These are phyloP conservation scores for Geotrichum europaeum DNA, from an alignment of 1,139 yeast genomes.

Conservation along the genomic window DNA sequence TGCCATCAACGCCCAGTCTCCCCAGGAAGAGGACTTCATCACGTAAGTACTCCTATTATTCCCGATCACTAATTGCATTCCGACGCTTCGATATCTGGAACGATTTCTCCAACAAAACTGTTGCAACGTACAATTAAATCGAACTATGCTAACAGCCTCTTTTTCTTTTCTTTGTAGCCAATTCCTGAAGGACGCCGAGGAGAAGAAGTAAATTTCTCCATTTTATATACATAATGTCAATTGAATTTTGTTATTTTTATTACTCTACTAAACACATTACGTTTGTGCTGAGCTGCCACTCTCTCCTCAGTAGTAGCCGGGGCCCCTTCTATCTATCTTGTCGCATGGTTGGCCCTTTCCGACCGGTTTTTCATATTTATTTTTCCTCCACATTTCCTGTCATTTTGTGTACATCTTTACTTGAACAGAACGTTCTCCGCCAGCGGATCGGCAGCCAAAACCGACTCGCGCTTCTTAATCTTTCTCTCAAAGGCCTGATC, in stretches of 20 bases:
- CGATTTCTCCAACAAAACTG: neutral
- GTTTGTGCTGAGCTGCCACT: neutral
- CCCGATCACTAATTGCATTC: neutral
- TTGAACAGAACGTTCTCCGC: conserved; percentile 69
- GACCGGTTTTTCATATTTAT: neutral
- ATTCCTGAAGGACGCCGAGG: conserved; percentile 15
- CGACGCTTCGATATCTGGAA: neutral
- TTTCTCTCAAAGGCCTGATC: conserved; percentile 76
- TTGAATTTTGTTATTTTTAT: neutral
- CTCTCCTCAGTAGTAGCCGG: neutral
- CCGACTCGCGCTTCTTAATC: conserved; percentile 67
- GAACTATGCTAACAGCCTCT: neutral
- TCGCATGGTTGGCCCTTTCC: neutral
- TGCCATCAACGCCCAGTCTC: conserved; percentile 65
- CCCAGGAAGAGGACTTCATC: conserved; percentile 85
- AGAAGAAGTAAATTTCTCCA: conserved; percentile 16
- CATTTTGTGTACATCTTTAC: conserved; percentile 13
- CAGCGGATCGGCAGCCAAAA: conserved; percentile 75
- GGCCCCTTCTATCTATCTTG: neutral
- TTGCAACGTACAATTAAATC: no score
- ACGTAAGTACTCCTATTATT: conserved; percentile 28
- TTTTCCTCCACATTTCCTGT: conserved; percentile 1
- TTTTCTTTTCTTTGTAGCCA: conserved; percentile 6
- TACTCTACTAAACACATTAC: neutral
- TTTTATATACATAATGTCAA: neutral